phyloP scores from a whole-genome alignment of 2,329 filamentous ascomycete species.

The Calonectria pseudoreteaudii region DNA sequence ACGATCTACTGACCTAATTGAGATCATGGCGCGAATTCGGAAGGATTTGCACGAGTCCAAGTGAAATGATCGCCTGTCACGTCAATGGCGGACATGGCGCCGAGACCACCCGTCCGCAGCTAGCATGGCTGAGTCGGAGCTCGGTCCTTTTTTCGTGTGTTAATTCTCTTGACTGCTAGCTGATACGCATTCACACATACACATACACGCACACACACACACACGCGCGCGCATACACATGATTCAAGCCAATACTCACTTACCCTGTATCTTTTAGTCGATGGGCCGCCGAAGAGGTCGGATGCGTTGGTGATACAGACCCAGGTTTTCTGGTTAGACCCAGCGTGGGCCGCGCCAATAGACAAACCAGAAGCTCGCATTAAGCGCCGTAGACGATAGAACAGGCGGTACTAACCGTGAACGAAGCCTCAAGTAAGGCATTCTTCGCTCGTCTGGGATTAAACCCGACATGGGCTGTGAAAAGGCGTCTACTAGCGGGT shows the following conservation, averaged over 20 bases:
- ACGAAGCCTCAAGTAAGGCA: conserved; percentile 24
- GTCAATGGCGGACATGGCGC: conserved; percentile 12
- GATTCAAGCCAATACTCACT: background rate
- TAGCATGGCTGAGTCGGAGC: background rate
- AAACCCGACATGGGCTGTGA: background rate
- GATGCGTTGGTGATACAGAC: conserved; percentile 10
- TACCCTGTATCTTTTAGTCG: background rate
- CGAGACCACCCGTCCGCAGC: background rate
- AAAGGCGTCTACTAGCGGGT: background rate
- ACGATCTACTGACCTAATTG: background rate
- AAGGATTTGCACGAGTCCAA: conserved; percentile 9
- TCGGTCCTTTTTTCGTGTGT: background rate
- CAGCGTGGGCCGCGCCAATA: conserved; percentile 27
- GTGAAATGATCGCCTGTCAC: background rate
- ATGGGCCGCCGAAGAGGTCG: conserved; percentile 7
- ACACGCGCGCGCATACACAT: background rate
- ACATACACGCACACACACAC: background rate
- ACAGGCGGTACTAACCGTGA: background rate
- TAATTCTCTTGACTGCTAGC: background rate
- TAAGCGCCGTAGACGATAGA: conserved; percentile 35
- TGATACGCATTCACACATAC: background rate
- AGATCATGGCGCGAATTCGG: background rate
- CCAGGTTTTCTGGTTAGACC: conserved; percentile 9
- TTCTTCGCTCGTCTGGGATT: conserved; percentile 3
- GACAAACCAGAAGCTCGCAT: conserved; percentile 37